These are phyloP conservation scores for Paraphoma chrysanthemicola DNA, from an alignment of 2,329 filamentous ascomycete species.

Conservation along the genomic window DNA sequence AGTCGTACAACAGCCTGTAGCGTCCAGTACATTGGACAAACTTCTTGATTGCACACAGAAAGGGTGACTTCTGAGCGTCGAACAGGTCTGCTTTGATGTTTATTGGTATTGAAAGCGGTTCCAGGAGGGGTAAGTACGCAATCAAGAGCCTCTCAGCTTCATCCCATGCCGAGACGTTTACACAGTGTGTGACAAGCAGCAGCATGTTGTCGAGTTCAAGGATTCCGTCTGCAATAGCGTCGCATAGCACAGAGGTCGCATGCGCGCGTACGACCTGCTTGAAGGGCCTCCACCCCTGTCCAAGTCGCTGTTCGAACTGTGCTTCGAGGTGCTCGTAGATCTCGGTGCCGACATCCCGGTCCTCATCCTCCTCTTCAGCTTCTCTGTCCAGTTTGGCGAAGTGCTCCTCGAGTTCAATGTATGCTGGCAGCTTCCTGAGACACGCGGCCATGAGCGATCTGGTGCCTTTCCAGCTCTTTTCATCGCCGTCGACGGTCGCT, in stretches of 20 bases:
- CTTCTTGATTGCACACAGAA: slow-evolving; percentile 31
- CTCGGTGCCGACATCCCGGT: slow-evolving; percentile 45
- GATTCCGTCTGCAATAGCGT: slow-evolving; percentile 45
- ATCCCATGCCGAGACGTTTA: slow-evolving; percentile 39
- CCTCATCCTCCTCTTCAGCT: slow-evolving; percentile 37
- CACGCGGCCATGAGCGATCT: slow-evolving; percentile 49
- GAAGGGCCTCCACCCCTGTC: slow-evolving; percentile 49
- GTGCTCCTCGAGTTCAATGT: slow-evolving; percentile 50
- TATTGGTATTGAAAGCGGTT: slow-evolving; percentile 31
- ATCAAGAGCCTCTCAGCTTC: slow-evolving; percentile 45
- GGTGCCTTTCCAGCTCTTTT: slow-evolving; percentile 40
- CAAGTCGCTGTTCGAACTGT: slow-evolving; percentile 39
- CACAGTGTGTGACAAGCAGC: slow-evolving; percentile 37
- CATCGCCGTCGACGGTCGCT: slow-evolving; percentile 28
- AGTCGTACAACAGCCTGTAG: slow-evolving; percentile 42
- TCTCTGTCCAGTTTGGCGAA: slow-evolving; percentile 43
- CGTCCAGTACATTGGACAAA: slow-evolving; percentile 40
- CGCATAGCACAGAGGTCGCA: slow-evolving; percentile 45
- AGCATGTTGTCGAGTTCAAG: slow-evolving; percentile 32
- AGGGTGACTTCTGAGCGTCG: slow-evolving; percentile 29
- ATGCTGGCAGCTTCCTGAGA: slow-evolving; percentile 49
- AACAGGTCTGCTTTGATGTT: slow-evolving; percentile 38
- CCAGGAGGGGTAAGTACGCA: slow-evolving; percentile 31
- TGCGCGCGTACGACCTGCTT: slow-evolving; percentile 52
- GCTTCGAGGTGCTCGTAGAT: slow-evolving; percentile 51